Evolutionary conservation across 352 stramenopile genomes (phyloP).

Genomic region (Phytopythium chamaehyphon): DNA sequence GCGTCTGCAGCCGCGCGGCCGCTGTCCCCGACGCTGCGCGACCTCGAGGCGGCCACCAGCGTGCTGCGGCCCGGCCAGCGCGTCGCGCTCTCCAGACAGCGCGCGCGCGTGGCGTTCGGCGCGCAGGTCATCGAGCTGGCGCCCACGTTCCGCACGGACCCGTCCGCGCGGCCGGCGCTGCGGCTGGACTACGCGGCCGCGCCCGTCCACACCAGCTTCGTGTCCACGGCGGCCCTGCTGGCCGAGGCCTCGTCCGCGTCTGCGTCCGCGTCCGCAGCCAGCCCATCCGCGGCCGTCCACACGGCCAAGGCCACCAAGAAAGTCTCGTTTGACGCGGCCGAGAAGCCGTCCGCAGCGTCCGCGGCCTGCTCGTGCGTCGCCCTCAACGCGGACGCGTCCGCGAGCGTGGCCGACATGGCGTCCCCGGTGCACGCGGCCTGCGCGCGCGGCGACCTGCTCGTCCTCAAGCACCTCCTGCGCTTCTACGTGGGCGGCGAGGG

Average conservation of each 20-base stretch:
- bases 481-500: constrained; percentile 59
- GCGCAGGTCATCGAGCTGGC: constrained; percentile 42
- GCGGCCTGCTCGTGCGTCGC: constrained; percentile 13
- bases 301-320: constrained; percentile 31
- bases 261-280: neutral
- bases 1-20: neutral
- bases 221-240: constrained; percentile 10
- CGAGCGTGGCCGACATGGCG: constrained; percentile 12
- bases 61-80: constrained; percentile 35
- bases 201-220: constrained; percentile 11
- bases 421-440: constrained; percentile 72
- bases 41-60: constrained; percentile 40
- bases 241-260: constrained; percentile 18
- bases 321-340: constrained; percentile 48
- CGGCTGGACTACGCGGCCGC: constrained; percentile 20
- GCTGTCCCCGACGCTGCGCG: constrained; percentile 12
- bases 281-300: constrained; percentile 5
- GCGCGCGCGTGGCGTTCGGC: constrained; percentile 44
- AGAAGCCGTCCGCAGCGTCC: constrained; percentile 8
- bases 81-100: constrained; percentile 43
- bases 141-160: constrained; percentile 53
- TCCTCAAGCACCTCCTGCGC: constrained; percentile 69
- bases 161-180: constrained; percentile 32
- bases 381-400: neutral
- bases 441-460: constrained; percentile 44